phyloP scores from a whole-genome alignment of 2,329 filamentous ascomycete genomes.

The Colletotrichum cuscutae region DNA sequence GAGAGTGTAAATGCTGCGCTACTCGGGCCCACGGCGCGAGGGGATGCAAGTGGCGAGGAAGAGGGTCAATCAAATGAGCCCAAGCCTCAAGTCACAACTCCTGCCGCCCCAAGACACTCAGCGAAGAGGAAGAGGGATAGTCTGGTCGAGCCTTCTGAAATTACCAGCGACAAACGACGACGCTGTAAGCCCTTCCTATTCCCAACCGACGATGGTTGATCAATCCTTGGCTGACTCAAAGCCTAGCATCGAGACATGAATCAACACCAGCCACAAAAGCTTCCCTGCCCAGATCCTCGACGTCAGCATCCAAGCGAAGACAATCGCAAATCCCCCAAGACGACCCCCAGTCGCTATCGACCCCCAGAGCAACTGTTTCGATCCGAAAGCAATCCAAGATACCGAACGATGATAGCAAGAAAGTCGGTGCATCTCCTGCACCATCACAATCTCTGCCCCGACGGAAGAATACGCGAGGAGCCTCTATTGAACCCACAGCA shows the following conservation, averaged over 20 bases:
- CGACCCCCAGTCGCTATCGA: neutral
- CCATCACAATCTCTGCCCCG: neutral
- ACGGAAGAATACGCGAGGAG: slow-evolving; percentile 4
- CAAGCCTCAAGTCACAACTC: slow-evolving; percentile 2
- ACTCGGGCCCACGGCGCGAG: neutral
- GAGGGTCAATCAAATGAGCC: neutral
- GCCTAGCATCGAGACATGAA: slow-evolving; percentile 23
- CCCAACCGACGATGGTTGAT: neutral
- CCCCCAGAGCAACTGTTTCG: neutral
- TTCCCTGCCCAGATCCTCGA: neutral
- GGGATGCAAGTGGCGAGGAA: neutral
- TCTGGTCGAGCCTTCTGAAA: slow-evolving; percentile 5
- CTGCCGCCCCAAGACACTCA: neutral
- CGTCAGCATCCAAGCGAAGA: slow-evolving; percentile 10
- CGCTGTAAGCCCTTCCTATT: slow-evolving; percentile 5
- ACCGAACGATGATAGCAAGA: neutral
- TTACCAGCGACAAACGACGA: slow-evolving; percentile 13
- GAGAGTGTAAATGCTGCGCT: slow-evolving; percentile 20
- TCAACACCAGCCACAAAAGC: slow-evolving; percentile 5
- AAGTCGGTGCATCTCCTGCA: neutral
- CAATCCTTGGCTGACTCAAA: neutral
- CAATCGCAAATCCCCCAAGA: slow-evolving; percentile 1
- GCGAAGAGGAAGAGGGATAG: slow-evolving; percentile 29
- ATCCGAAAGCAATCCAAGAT: slow-evolving; percentile 2
- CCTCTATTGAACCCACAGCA: neutral